Evolutionary conservation across 495 filamentous ascomycete genomes (phyloP), one percentile per base, ranked within the genome.

Genomic region (Neurospora africana): DNA sequence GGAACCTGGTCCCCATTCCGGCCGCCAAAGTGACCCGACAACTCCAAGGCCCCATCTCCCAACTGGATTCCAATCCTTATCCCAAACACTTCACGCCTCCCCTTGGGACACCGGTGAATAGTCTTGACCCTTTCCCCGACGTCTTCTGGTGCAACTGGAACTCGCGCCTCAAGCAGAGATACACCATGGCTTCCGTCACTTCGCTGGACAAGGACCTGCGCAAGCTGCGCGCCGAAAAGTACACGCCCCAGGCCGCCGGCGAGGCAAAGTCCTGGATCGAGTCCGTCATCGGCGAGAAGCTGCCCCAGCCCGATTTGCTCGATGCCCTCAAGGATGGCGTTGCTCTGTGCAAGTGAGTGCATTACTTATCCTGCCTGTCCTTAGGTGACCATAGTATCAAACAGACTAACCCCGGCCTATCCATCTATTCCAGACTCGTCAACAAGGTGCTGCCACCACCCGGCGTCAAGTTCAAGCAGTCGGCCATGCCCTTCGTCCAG

Each of bases 171-270:
- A 65, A 65, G 53, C 53, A 65, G 27, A 17, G 53, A 65, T 65
- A 65, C 40, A 70, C 69, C 74, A 98, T 98, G 95, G 94, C 96
- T 74, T 98, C 96, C 43, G 96, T 98, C 10, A 87, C 93, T 65
- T 97, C 93, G 72, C 83, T 99, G 40, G 96, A 99, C 79, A 94
- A 93, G 80, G 96, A 99, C 85, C 86, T 99, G 89, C 92, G 91
- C 84, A 94, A 90, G 79, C 79, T 97, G 84, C 95, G 96, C 80
- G 83, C 97, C 77, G 92, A 92, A 44, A 94, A 95, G 83, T 98
- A 98, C 85, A 98, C 95, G 30, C 92, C 94, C 33, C 89, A 91
- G 76, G 95, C 95, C 69, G 93, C 94, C 67, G 91, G 93, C 70
- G 94, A 97, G 83, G 91, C 90, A 9, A 87, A 88, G 69, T 83